These are phyloP conservation scores for Hypsizygus marmoreus DNA, from an alignment of 768 basidiomycete genomes.

Conservation along the genomic window DNA sequence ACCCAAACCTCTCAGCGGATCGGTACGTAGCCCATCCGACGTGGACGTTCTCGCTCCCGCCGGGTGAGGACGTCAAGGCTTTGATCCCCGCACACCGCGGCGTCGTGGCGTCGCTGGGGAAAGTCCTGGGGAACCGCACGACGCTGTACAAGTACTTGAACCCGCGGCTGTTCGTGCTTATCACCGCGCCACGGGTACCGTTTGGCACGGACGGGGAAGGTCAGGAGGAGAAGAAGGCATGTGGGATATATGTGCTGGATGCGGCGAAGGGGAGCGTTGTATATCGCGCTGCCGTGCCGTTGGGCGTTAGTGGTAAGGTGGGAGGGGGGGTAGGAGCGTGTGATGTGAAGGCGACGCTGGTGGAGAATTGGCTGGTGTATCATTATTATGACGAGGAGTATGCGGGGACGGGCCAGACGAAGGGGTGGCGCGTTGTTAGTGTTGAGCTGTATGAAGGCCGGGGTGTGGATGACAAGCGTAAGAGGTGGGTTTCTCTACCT, in stretches of 20 bases:
- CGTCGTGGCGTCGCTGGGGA: constrained; percentile 76
- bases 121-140: constrained; percentile 82
- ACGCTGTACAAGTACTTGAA: constrained; percentile 96
- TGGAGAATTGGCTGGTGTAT: constrained; percentile 94
- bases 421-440: constrained; percentile 73
- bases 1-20: constrained; percentile 41
- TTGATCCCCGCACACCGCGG: constrained; percentile 50
- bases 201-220: neutral
- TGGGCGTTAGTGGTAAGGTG: constrained; percentile 24
- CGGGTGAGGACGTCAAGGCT: constrained; percentile 57
- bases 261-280: constrained; percentile 73
- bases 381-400: constrained; percentile 72
- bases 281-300: constrained; percentile 64
- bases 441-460: constrained; percentile 90
- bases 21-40: constrained; percentile 56
- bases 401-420: constrained; percentile 47
- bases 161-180: constrained; percentile 68
- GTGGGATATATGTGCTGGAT: constrained; percentile 80
- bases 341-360: constrained; percentile 67
- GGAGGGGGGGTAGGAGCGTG: constrained; percentile 40
- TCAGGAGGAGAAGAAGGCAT: constrained; percentile 30
- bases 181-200: constrained; percentile 43
- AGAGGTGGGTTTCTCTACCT: constrained; percentile 62
- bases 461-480: constrained; percentile 64
- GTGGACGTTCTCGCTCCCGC: constrained; percentile 64